Conservation (phyloP, 768 basidiomycete species). For the Neoboletus magnificus region DNA sequence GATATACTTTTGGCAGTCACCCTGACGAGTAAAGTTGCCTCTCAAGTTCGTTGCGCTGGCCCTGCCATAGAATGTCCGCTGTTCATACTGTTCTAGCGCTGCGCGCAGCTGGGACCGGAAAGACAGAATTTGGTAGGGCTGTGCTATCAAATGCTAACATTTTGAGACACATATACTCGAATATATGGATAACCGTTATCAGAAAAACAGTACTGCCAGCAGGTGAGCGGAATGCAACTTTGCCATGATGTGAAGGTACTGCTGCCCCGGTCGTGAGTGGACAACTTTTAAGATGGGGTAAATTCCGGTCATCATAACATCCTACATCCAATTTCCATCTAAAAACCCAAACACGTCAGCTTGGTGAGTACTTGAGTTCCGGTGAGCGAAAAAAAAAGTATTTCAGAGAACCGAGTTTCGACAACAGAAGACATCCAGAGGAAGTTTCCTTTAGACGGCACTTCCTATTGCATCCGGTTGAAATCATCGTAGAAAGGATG, state of each 20-base stretch:
- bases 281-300: too few species aligned
- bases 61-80: neutral
- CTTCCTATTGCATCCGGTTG: constrained; percentile 37
- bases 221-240: neutral
- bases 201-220: neutral
- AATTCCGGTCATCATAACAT: neutral
- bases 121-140: neutral
- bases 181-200: constrained; percentile 16
- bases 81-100: neutral
- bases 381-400: neutral
- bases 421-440: constrained; percentile 27
- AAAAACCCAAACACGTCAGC: constrained; percentile 5
- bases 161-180: constrained; percentile 4
- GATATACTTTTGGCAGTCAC: neutral
- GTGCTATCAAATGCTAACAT: constrained; percentile 19
- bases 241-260: neutral
- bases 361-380: neutral
- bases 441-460: constrained; percentile 33
- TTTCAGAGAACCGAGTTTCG: constrained; percentile 35
- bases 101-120: neutral
- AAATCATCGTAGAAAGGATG: constrained; percentile 23
- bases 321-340: neutral
- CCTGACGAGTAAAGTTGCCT: too few species aligned
- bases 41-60: neutral
- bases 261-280: neutral